Conservation (phyloP, 495 filamentous ascomycete genomes). For the Neurospora sp. region DNA sequence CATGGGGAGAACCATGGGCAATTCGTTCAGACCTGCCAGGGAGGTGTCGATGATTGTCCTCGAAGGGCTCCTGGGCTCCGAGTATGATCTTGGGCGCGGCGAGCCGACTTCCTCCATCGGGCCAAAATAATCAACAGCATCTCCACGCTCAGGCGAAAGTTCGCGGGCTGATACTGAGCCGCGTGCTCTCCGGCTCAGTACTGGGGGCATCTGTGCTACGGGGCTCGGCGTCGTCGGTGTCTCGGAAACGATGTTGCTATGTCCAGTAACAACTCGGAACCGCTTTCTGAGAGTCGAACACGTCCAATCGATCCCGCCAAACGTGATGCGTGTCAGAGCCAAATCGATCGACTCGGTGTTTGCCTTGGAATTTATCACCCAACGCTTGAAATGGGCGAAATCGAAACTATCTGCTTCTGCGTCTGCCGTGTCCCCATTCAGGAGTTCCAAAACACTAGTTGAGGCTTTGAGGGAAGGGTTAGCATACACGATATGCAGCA, state of each 20-base stretch:
- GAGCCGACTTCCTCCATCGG: constrained; percentile 9
- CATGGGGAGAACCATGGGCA: constrained; percentile 14
- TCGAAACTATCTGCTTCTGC: constrained; percentile 22
- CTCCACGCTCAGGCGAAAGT: constrained; percentile 19
- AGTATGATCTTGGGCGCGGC: constrained; percentile 8
- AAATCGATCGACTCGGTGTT: constrained; percentile 37
- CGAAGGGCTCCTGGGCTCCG: constrained; percentile 14
- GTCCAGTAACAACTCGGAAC: constrained; percentile 50
- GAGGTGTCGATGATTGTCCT: constrained; percentile 9
- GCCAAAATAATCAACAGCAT: constrained; percentile 30
- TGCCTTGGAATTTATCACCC: constrained; percentile 43
- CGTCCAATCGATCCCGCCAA: constrained; percentile 50
- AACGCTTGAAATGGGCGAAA: constrained; percentile 50
- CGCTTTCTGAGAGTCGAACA: constrained; percentile 52
- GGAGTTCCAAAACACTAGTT: constrained; percentile 35
- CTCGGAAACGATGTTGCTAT: constrained; percentile 17
- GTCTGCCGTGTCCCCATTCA: constrained; percentile 35
- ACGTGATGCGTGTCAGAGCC: constrained; percentile 39
- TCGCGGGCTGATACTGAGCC: constrained; percentile 18
- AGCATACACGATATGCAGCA: constrained; percentile 46
- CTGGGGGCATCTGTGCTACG: constrained; percentile 14
- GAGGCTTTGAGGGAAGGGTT: constrained; percentile 48
- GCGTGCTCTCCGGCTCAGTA: constrained; percentile 12
- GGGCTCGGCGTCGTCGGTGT: constrained; percentile 27
- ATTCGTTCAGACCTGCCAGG: constrained; percentile 16